Base-by-base conservation (phyloP, 2,329 filamentous ascomycete species). In the Aspergillus cejpii region DNA sequence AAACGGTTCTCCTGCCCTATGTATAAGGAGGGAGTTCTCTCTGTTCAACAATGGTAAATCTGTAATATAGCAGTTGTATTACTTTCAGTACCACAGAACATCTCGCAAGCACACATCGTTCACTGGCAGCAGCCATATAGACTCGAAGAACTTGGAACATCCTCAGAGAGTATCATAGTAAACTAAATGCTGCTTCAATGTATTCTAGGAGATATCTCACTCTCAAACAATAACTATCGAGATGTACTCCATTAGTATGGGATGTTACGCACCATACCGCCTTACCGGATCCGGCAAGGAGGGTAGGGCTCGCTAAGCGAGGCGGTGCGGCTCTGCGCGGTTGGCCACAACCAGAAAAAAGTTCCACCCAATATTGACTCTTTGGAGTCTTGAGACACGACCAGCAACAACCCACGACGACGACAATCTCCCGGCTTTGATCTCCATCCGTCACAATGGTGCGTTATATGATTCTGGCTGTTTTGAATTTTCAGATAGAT, bases 361-460 rank as follows among this genome's bases (percentile, higher is more conserved):
- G 56, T 60, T 62, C 55, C 59, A 60, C 63, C 49, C 56, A 58
- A 60, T 59, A 62, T 63, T 59, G 56, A 59, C 51, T 53, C 52
- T 57, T 56, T 54, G 61, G 61, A 64, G 59, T 61, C 57, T 63
- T 62, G 65, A 68, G 64, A 67, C 63, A 65, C 63, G 66, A 68
- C 66, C 70, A 68, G 67, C 68, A 67, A 71, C 67, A 62, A 65
- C 65, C 61, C 52, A 59, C 56, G 58, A 61, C 60, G 59, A 67
- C 64, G 62, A 67, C 64, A 59, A 67, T 58, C 62, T 59, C 62
- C 61, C 60, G 65, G 62, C 61, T 68, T 72, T 75, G 73, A 73
- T 74, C 71, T 67, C 72, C 71, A 71, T 69, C 71, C 67, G 70
- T 72, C 73, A 75, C 66, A 70, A 71, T 71, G 69, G 69, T 72